phyloP scores from a whole-genome alignment of 1,139 yeast genomes.

The Nakaseomyces bracarensis region DNA sequence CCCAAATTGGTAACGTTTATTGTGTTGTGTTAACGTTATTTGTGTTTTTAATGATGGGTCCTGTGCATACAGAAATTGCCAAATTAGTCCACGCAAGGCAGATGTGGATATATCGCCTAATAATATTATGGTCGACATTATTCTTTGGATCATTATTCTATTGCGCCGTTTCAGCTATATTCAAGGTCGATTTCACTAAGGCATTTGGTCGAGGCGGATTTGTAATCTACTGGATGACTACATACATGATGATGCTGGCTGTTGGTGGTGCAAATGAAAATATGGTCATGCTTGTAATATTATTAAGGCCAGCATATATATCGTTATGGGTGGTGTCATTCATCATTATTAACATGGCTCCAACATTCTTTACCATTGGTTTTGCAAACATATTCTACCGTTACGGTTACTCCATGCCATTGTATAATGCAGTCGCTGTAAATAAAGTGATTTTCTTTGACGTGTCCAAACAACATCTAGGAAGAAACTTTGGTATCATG shows the following conservation, averaged over 20 bases:
- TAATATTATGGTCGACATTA: slow-evolving; percentile 41
- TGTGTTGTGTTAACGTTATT: slow-evolving; percentile 59
- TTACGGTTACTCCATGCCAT: slow-evolving; percentile 60
- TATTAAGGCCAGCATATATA: slow-evolving; percentile 41
- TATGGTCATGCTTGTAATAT: slow-evolving; percentile 41
- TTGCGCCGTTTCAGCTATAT: slow-evolving; percentile 50
- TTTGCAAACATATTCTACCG: slow-evolving; percentile 46
- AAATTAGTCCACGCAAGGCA: slow-evolving; percentile 39
- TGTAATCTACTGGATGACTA: slow-evolving; percentile 55
- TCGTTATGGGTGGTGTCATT: slow-evolving; percentile 54
- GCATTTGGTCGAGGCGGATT: slow-evolving; percentile 58
- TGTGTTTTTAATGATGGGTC: slow-evolving; percentile 50
- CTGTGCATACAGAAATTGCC: slow-evolving; percentile 44
- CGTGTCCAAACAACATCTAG: slow-evolving; percentile 48
- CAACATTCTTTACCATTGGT: slow-evolving; percentile 49
- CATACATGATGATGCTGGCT: slow-evolving; percentile 51
- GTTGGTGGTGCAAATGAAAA: slow-evolving; percentile 60
- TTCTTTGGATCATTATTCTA: slow-evolving; percentile 48
- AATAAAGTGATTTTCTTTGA: slow-evolving; percentile 50
- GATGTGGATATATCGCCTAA: slow-evolving; percentile 42
- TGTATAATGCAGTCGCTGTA: slow-evolving; percentile 50
- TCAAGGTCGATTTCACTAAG: slow-evolving; percentile 43
- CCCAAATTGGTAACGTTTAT: slow-evolving; percentile 70
- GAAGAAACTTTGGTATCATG: slow-evolving; percentile 50
- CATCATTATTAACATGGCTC: slow-evolving; percentile 52